Evolutionary conservation across 129 eudicot genomes (phyloP).

Genomic region (Saposhnikovia divaricata): DNA sequence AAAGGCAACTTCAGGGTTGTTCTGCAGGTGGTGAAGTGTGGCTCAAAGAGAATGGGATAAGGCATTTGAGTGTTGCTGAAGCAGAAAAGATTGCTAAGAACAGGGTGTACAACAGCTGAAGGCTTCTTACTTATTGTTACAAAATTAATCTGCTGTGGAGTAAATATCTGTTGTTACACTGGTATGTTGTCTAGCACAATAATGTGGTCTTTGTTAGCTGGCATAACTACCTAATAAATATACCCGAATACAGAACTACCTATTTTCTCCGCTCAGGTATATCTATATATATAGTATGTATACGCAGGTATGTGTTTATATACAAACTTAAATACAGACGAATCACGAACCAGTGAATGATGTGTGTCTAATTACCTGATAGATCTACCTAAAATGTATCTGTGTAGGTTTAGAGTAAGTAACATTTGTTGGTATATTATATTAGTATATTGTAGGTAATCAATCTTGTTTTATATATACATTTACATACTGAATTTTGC

Average conservation of each 20-base stretch:
- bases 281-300: not conserved
- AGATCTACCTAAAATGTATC: too few species aligned
- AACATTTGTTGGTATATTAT: not conserved
- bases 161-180: not conserved
- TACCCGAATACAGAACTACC: not conserved
- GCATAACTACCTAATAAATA: not conserved
- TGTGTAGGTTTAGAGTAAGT: not conserved
- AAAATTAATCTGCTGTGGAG: not conserved
- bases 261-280: constrained; percentile 47
- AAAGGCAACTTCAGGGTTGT: constrained; percentile 31
- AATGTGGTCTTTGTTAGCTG: not conserved
- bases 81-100: constrained; percentile 62
- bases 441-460: too few species aligned
- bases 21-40: constrained; percentile 48
- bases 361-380: not conserved
- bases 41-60: constrained; percentile 53
- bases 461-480: not conserved
- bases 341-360: not conserved
- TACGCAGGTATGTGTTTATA: not conserved
- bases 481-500: not conserved
- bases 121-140: not conserved
- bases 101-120: constrained; percentile 31
- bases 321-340: not conserved
- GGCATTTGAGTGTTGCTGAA: constrained; percentile 52
- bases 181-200: not conserved